Conservation (phyloP, 495 filamentous ascomycete genomes). For the Neurospora sp. region DNA sequence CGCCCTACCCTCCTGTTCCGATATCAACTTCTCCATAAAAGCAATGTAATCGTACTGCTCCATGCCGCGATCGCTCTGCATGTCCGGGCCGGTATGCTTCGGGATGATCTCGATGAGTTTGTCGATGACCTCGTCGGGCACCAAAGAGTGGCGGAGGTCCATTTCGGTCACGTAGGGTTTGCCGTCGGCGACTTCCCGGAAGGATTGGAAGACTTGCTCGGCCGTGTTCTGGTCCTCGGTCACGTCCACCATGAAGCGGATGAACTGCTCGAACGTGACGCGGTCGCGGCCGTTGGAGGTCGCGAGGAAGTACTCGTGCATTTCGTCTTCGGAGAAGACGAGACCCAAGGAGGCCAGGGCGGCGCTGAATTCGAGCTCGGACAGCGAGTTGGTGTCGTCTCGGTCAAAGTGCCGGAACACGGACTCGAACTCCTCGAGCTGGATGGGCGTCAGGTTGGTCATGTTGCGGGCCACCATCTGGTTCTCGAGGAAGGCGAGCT, state of each 20-base stretch:
- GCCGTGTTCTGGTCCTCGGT: conserved; percentile 98
- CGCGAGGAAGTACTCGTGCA: conserved; percentile 80
- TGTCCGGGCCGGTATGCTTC: conserved; percentile 62
- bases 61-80: conserved; percentile 63
- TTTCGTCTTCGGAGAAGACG: conserved; percentile 91
- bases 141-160: conserved; percentile 85
- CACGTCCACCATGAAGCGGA: conserved; percentile 96
- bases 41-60: conserved; percentile 84
- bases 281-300: conserved; percentile 63
- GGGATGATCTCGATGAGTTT: conserved; percentile 84
- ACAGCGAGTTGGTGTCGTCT: conserved; percentile 81
- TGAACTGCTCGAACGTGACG: conserved; percentile 97
- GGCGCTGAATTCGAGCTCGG: conserved; percentile 90
- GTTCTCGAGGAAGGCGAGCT: conserved; percentile 92
- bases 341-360: conserved; percentile 86
- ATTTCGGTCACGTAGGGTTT: conserved; percentile 98
- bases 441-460: conserved; percentile 97
- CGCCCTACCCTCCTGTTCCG: conserved; percentile 8
- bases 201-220: conserved; percentile 94
- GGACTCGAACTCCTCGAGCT: conserved; percentile 94
- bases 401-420: conserved; percentile 97
- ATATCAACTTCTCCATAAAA: conserved; percentile 77
- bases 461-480: conserved; percentile 93
- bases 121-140: conserved; percentile 92
- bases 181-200: conserved; percentile 93